A percentile compares a stretch with the other conserved stretches of the same genome.
Conservation (phyloP, 2,329 filamentous ascomycete species). For the Aspergillus novofumigatus region DNA sequence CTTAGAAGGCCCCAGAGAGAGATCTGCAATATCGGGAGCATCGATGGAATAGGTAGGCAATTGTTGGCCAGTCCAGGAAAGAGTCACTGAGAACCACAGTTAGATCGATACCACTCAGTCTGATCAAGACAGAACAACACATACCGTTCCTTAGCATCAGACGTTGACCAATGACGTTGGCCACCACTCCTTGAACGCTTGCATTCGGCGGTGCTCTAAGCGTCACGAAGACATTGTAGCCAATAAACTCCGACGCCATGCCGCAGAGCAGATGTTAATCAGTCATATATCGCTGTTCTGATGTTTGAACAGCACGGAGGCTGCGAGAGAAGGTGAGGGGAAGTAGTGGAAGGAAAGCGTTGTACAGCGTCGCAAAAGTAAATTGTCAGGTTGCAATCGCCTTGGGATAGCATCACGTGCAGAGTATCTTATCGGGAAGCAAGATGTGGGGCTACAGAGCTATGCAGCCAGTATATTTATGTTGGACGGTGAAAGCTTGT, state of each 20-base stretch:
- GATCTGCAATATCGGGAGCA: constrained; percentile 55
- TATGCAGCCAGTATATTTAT: background rate
- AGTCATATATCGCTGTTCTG: constrained; percentile 4
- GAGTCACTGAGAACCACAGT: constrained; percentile 38
- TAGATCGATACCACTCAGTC: constrained; percentile 32
- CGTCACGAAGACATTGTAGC: constrained; percentile 70
- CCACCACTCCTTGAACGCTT: constrained; percentile 66
- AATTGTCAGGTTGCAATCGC: constrained; percentile 13
- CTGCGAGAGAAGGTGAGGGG: background rate
- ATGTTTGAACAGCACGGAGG: background rate
- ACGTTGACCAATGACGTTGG: constrained; percentile 64
- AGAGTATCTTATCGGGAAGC: constrained; percentile 22
- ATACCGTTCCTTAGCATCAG: constrained; percentile 69
- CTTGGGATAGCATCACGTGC: constrained; percentile 19
- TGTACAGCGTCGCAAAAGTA: constrained; percentile 12
- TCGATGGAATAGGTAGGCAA: constrained; percentile 54
- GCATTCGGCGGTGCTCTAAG: constrained; percentile 62
- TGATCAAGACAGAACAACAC: constrained; percentile 12
- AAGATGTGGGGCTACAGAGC: background rate
- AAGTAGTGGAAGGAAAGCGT: constrained; percentile 3
- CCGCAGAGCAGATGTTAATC: constrained; percentile 14
- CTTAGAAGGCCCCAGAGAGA: constrained; percentile 32
- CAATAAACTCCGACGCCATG: constrained; percentile 70
- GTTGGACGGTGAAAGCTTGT: background rate
- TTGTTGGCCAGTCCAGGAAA: constrained; percentile 49